Base-by-base conservation (phyloP, 106 monocot species). In the Agapanthus africanus region DNA sequence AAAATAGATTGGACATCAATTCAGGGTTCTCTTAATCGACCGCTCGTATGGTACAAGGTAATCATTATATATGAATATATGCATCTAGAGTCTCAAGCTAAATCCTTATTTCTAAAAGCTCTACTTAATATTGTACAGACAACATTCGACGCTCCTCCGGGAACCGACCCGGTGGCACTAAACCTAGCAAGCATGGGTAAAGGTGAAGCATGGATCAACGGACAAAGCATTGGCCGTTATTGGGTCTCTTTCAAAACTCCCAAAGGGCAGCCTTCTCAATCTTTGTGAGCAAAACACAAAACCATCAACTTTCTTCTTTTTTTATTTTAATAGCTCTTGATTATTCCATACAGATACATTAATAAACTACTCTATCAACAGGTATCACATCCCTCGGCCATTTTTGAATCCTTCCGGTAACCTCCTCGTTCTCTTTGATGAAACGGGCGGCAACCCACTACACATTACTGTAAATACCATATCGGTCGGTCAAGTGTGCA, bases 141-240 rank as follows among this genome's bases (percentile, higher is more conserved):
- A 9, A 82, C 59, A 28, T 89, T 99, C 31, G 66, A 83, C 60
- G 52, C 80, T 37, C 92, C 97, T 4, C 11, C 10, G 14, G 89
- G 88, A 0, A 64, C 5, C 35, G 77, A 80, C 25, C 83, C 92
- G 4, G 69, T 92, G n/a, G 89, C 79, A 15, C 78, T 99, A 6
- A 83, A 99, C 71, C 84, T 99, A 35, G 30, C 37, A 10, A 81
- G 87, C 64, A 99, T 99, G 97, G 81, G 92, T 0, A 99, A 99
- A 78, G 97, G 97, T 18, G 89, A 92, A 61, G 82, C 68, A 0
- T 99, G 90, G 89, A 56, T 99, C 47, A 99, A 99, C 67, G 97
- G 92, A 46, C 67, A 87, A 73, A 89, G 76, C 75, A 99, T 92
- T 32, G 92, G 97, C 42, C 79, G 92, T 27, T 99, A 90, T 38